Conservation (phyloP, 2,329 filamentous ascomycete genomes). For the Neodidymelliopsis sp. region DNA sequence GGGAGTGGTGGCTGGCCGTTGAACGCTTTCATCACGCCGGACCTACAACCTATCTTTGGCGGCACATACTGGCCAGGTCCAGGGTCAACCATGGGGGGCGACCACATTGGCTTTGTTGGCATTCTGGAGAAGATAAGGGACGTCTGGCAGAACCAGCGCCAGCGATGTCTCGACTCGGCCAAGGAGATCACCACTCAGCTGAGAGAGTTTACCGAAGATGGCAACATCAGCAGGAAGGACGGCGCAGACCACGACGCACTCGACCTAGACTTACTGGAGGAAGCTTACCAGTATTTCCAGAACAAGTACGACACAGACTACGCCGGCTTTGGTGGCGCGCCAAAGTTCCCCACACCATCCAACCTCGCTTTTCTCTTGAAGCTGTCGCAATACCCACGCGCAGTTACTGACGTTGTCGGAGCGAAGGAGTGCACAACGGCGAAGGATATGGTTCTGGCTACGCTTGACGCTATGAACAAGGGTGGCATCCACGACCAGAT, state of each 20-base stretch:
- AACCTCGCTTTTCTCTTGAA: constrained; percentile 85
- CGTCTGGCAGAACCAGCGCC: constrained; percentile 83
- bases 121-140: constrained; percentile 79
- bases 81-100: constrained; percentile 61
- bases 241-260: constrained; percentile 70
- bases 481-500: constrained; percentile 78
- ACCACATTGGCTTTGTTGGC: constrained; percentile 78
- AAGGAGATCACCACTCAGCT: constrained; percentile 82
- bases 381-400: constrained; percentile 72
- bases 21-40: constrained; percentile 94
- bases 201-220: constrained; percentile 87
- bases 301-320: constrained; percentile 30
- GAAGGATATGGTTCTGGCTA: constrained; percentile 79
- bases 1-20: constrained; percentile 92
- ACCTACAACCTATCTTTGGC: constrained; percentile 92
- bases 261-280: constrained; percentile 89
- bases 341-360: constrained; percentile 89
- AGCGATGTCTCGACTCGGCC: constrained; percentile 82
- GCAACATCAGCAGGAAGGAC: constrained; percentile 64
- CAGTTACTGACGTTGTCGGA: constrained; percentile 88
- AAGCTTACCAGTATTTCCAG: constrained; percentile 68
- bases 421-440: constrained; percentile 76
- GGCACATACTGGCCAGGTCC: constrained; percentile 95
- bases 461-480: constrained; percentile 78
- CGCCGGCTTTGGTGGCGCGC: constrained; percentile 73